Evolutionary conservation across 2,329 filamentous ascomycete species (phyloP).

Genomic region (Trichoderma hamatum): DNA sequence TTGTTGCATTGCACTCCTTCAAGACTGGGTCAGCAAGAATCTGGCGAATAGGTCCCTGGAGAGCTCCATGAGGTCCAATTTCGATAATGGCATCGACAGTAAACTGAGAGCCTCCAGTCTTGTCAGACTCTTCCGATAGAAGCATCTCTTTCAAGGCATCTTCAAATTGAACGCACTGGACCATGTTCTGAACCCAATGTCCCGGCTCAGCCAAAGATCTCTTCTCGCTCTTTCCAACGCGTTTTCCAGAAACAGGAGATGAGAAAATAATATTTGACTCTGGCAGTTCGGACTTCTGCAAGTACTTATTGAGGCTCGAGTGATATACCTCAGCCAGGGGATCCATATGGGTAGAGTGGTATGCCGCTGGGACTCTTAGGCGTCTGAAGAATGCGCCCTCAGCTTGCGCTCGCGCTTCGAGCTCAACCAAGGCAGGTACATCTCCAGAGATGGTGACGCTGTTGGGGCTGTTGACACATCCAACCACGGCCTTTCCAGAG

Average conservation of each 20-base stretch:
- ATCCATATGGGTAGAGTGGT: conserved; percentile 54
- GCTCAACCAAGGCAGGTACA: conserved; percentile 32
- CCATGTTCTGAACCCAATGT: conserved; percentile 37
- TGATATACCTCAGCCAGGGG: conserved; percentile 29
- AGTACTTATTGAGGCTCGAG: background rate
- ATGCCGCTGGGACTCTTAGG: conserved; percentile 50
- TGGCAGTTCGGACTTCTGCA: background rate
- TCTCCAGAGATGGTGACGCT: conserved; percentile 40
- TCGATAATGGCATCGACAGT: conserved; percentile 37
- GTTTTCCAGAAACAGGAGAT: conserved; percentile 37
- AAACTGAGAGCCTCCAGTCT: background rate
- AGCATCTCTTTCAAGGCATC: conserved; percentile 24
- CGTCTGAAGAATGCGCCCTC: conserved; percentile 40
- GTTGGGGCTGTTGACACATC: conserved; percentile 32
- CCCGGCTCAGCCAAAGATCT: background rate
- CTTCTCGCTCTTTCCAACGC: conserved; percentile 19
- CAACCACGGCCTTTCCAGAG: conserved; percentile 33
- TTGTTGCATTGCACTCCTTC: background rate
- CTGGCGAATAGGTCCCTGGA: conserved; percentile 51
- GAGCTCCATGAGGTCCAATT: conserved; percentile 51
- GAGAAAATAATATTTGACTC: conserved; percentile 30
- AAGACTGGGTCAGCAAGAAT: conserved; percentile 33
- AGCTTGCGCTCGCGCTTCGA: conserved; percentile 30
- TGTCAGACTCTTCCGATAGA: background rate
- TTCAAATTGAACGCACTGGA: conserved; percentile 31